Percentiles rank a stretch among this genome's conserved stretches.
Evolutionary conservation across 441 rosid genomes (phyloP).

Genomic region (Macaranga tanarius): DNA sequence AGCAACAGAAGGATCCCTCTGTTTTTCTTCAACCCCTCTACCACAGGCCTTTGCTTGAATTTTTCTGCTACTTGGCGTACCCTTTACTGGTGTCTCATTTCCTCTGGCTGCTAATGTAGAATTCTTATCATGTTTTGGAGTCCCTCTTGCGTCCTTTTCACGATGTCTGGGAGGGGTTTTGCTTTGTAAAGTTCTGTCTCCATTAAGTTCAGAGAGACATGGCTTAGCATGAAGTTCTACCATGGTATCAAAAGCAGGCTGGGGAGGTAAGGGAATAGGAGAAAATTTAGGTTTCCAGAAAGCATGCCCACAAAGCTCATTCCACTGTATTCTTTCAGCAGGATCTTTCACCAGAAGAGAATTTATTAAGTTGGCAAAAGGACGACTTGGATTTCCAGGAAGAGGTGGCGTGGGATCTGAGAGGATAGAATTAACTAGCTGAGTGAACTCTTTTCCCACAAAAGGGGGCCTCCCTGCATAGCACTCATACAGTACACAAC

Average conservation of each 20-base stretch:
- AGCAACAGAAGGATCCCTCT: constrained; percentile 58
- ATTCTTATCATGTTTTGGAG: constrained; percentile 63
- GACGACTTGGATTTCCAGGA: constrained; percentile 81
- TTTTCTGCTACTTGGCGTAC: constrained; percentile 53
- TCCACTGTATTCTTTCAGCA: constrained; percentile 86
- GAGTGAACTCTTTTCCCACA: constrained; percentile 81
- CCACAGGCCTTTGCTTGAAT: constrained; percentile 53
- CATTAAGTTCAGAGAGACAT: constrained; percentile 75
- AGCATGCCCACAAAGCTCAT: constrained; percentile 80
- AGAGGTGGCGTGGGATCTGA: constrained; percentile 89
- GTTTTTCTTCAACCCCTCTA: constrained; percentile 61
- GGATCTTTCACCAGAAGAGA: constrained; percentile 96
- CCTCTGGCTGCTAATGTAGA: constrained; percentile 48
- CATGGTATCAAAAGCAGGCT: constrained; percentile 87
- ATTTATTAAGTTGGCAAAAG: constrained; percentile 75
- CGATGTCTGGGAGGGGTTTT: constrained; percentile 75
- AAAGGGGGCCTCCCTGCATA: constrained; percentile 93
- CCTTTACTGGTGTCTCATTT: constrained; percentile 64
- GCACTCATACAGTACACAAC: constrained; percentile 94
- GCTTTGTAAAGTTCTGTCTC: constrained; percentile 56
- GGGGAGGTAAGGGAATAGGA: constrained; percentile 64
- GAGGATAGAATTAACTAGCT: constrained; percentile 82
- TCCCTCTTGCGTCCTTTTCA: constrained; percentile 69
- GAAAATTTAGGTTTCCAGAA: constrained; percentile 76
- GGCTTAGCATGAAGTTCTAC: constrained; percentile 64